Evolutionary conservation across 768 basidiomycete genomes (phyloP).

Genomic region (Ramaria sp.): DNA sequence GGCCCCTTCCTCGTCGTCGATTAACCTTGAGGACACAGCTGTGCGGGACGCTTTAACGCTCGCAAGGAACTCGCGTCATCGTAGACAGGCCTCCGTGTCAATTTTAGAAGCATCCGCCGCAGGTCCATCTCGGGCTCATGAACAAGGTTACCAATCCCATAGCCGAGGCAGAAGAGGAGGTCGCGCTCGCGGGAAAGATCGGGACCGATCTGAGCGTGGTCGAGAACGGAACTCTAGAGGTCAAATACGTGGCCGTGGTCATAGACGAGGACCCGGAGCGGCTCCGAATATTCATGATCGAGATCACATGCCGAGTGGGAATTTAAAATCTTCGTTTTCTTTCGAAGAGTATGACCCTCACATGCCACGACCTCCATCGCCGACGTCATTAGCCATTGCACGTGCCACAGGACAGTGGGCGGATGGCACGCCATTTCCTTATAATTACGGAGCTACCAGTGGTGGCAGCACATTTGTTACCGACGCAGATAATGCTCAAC

Average conservation of each 20-base stretch:
- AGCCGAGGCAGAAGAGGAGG: conserved; percentile 17
- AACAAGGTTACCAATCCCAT: background rate
- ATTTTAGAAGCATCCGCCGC: background rate
- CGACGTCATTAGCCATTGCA: conserved; percentile 38
- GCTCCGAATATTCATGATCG: background rate
- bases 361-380: conserved; percentile 23
- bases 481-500: conserved; percentile 14
- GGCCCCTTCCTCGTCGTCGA: background rate
- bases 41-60: background rate
- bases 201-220: conserved; percentile 18
- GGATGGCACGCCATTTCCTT: conserved; percentile 15
- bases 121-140: background rate
- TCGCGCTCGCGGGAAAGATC: conserved; percentile 19
- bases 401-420: conserved; percentile 32
- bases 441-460: conserved; percentile 13
- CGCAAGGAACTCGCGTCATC: conserved; percentile 1
- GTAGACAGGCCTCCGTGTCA: background rate
- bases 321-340: conserved; percentile 10
- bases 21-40: background rate
- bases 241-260: background rate
- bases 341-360: conserved; percentile 23
- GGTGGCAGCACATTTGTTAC: conserved; percentile 9
- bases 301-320: background rate
- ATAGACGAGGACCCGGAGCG: background rate
- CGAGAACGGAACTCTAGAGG: conserved; percentile 19